A percentile compares a stretch with the other conserved stretches of the same genome.
Conservation (phyloP, 2,329 filamentous ascomycete genomes). For the Fusarium coffeatum region DNA sequence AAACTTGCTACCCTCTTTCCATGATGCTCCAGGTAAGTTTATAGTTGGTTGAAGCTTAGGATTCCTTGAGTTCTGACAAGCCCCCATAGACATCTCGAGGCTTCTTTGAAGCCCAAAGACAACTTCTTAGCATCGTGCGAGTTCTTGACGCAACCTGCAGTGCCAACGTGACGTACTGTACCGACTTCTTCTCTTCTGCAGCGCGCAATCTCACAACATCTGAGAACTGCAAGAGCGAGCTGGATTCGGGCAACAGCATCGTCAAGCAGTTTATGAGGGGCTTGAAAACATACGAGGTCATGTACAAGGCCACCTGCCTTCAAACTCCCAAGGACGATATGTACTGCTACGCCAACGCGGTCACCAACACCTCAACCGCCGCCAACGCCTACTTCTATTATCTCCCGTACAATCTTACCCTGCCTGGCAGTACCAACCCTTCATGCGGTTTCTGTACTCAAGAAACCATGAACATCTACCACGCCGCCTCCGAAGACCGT, state of each 20-base stretch:
- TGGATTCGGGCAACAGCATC: slow-evolving; percentile 71
- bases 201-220: slow-evolving; percentile 72
- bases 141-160: slow-evolving; percentile 83
- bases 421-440: slow-evolving; percentile 76
- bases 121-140: slow-evolving; percentile 76
- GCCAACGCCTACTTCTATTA: slow-evolving; percentile 87
- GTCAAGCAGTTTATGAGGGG: slow-evolving; percentile 81
- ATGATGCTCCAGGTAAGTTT: slow-evolving; percentile 80
- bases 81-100: slow-evolving; percentile 75
- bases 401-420: slow-evolving; percentile 78
- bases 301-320: slow-evolving; percentile 86
- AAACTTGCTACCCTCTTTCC: slow-evolving; percentile 83
- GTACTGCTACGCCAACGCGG: slow-evolving; percentile 87
- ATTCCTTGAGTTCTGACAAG: slow-evolving; percentile 14
- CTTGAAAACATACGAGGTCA: slow-evolving; percentile 78
- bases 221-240: slow-evolving; percentile 78
- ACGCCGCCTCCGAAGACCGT: slow-evolving; percentile 73
- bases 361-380: slow-evolving; percentile 77
- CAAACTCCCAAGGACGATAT: slow-evolving; percentile 71
- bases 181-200: slow-evolving; percentile 70
- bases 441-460: slow-evolving; percentile 81
- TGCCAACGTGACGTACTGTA: slow-evolving; percentile 74
- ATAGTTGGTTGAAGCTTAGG: neutral
- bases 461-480: slow-evolving; percentile 85
- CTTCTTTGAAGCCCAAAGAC: slow-evolving; percentile 84